phyloP scores from a whole-genome alignment of 2,329 filamentous ascomycete species.

The Tolypocladium guangdongense region DNA sequence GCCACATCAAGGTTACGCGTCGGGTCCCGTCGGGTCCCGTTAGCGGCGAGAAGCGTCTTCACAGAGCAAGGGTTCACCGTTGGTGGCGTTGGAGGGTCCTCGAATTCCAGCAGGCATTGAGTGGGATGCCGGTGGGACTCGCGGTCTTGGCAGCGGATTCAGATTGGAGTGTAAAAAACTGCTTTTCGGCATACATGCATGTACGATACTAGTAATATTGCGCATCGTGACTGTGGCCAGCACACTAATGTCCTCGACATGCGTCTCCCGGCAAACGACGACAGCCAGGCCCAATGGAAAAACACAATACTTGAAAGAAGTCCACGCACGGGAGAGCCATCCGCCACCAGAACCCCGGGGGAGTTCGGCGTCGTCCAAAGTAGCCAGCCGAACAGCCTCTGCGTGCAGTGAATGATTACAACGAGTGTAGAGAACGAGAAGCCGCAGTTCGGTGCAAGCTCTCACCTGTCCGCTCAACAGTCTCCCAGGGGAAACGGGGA shows the following conservation, averaged over 20 bases:
- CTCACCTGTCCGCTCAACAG: not conserved
- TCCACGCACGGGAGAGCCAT: not conserved
- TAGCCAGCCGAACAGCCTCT: conserved; percentile 25
- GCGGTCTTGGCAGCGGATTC: too few species aligned
- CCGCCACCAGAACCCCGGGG: not conserved
- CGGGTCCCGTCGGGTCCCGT: not conserved
- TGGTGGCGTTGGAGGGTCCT: not conserved
- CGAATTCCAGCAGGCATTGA: not conserved
- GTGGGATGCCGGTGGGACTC: not conserved
- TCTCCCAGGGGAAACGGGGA: not conserved
- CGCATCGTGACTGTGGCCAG: conserved; percentile 19
- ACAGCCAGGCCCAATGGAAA: conserved; percentile 3
- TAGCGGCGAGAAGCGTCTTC: not conserved
- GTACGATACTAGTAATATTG: conserved; percentile 8
- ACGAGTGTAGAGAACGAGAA: conserved; percentile 36
- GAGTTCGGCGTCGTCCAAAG: conserved; percentile 8
- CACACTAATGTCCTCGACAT: conserved; percentile 17
- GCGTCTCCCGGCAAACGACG: conserved; percentile 17
- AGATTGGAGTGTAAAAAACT: not conserved
- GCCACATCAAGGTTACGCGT: too few species aligned
- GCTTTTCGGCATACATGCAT: not conserved
- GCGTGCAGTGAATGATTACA: conserved; percentile 33
- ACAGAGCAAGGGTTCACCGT: not conserved
- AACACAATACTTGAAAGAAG: not conserved
- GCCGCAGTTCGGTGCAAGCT: not conserved